Percentiles rank a stretch among this genome's conserved stretches.
Conservation (phyloP, 768 basidiomycete genomes). For the Leccinum obscurum region DNA sequence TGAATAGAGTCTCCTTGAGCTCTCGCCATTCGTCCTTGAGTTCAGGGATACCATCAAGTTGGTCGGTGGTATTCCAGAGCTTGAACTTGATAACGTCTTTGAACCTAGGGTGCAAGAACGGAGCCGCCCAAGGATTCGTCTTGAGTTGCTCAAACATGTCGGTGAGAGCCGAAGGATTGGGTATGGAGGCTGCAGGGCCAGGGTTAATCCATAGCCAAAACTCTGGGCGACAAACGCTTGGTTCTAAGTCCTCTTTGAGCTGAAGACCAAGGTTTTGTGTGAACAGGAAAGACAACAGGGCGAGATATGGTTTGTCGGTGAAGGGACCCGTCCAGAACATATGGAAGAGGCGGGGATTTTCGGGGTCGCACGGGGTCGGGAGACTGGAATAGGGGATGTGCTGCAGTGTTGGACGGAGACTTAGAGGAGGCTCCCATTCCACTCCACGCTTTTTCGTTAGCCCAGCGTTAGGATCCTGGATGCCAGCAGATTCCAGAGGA, state of each 20-base stretch:
- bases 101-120: constrained; percentile 92
- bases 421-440: constrained; percentile 56
- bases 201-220: constrained; percentile 99
- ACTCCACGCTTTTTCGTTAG: constrained; percentile 58
- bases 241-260: constrained; percentile 45
- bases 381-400: constrained; percentile 61
- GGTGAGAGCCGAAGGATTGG: constrained; percentile 74
- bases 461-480: constrained; percentile 52
- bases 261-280: constrained; percentile 93
- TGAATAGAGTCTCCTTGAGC: constrained; percentile 75
- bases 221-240: constrained; percentile 73
- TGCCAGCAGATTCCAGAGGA: constrained; percentile 28
- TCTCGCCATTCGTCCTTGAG: constrained; percentile 88
- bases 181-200: constrained; percentile 89
- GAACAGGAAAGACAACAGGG: constrained; percentile 90
- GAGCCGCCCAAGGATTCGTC: constrained; percentile 90
- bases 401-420: constrained; percentile 48
- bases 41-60: constrained; percentile 89
- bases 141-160: constrained; percentile 86
- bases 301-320: constrained; percentile 98
- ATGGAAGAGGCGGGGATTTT: constrained; percentile 89
- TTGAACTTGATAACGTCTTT: constrained; percentile 92
- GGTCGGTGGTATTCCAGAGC: constrained; percentile 98
- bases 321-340: constrained; percentile 99
- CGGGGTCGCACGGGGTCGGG: constrained; percentile 71